phyloP scores from a whole-genome alignment of 2,329 filamentous ascomycete genomes.

The Fusarium fracticaudum region DNA sequence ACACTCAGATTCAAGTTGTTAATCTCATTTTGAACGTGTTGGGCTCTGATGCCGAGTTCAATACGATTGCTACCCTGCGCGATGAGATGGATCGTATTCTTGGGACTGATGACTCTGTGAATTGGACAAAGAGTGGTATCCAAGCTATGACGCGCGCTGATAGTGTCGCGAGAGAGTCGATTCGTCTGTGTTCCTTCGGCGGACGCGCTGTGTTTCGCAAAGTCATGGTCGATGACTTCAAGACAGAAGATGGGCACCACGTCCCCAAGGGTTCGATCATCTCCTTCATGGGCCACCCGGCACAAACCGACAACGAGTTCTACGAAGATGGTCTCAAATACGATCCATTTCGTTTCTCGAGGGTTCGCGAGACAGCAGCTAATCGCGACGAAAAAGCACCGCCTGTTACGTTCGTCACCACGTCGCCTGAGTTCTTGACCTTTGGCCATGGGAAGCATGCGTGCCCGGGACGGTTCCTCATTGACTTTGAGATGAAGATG shows the following conservation, averaged over 20 bases:
- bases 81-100: constrained; percentile 50
- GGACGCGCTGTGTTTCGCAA: constrained; percentile 44
- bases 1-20: constrained; percentile 51
- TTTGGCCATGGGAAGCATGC: constrained; percentile 51
- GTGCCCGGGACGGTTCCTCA: constrained; percentile 45
- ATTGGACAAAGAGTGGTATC: constrained; percentile 53
- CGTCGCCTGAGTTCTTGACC: constrained; percentile 41
- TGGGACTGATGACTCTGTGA: constrained; percentile 24
- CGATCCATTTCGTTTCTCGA: constrained; percentile 55
- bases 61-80: constrained; percentile 50
- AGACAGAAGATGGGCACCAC: constrained; percentile 45
- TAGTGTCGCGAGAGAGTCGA: constrained; percentile 55
- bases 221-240: constrained; percentile 43
- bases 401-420: constrained; percentile 24
- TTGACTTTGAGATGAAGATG: constrained; percentile 49
- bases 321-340: constrained; percentile 50
- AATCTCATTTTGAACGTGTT: constrained; percentile 53
- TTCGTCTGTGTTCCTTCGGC: constrained; percentile 49
- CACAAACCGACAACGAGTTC: constrained; percentile 44
- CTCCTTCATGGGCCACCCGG: constrained; percentile 46
- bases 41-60: constrained; percentile 48
- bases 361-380: constrained; percentile 44
- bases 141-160: constrained; percentile 52
- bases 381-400: constrained; percentile 16
- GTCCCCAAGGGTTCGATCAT: constrained; percentile 47